Base-by-base conservation (phyloP, 768 basidiomycete genomes). In the Tulasnella sp. region DNA sequence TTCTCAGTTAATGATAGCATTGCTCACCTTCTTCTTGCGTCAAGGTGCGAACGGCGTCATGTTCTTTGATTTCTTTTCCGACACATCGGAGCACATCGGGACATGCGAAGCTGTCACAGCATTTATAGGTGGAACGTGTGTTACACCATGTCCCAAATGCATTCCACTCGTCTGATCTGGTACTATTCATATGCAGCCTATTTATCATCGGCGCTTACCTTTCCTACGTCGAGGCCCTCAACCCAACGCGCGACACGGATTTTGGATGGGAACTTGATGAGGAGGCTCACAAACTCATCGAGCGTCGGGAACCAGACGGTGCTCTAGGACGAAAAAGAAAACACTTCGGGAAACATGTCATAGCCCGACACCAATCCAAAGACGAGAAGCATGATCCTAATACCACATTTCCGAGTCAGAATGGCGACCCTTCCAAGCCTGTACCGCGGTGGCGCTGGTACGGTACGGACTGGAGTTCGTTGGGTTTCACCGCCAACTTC, bases 181-280 rank as follows among this genome's bases (percentile, higher is more conserved):
- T 38, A n/a, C 34, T 7, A 38, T 15, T 15, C 5, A 38, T 38
- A 5, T 15, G 15, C 15, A 38, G 34, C 34, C 43, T 31, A 21
- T 65, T 65, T 49, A 19, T 41, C n/a, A 11, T 62, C 27, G 64
- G 64, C 27, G 52, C 43, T 2, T 65, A 65, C 59, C 48, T 65
- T 1, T 60, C 57, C 31, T 65, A 52, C 53, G 63, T 65, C 25
- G 64, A 65, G 41, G 12, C 42, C 2, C 44, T 65, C 3, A 65
- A 65, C 25, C 64, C 64, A 12, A 60, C 60, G 1, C 24, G 49
- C 25, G 46, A 63, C 34, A 49, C 55, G 17, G 49, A 61, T 7
- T 63, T 65, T 24, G 62, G 61, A 8, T 63, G 57, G 57, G 61
- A 61, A 24, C 38, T 62, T 1, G 51, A 61, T 1, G 50, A 48